Evolutionary conservation across 208 protist genomes (phyloP), one percentile per base, ranked within the genome.

Genomic region (Trypanosoma theileri): DNA sequence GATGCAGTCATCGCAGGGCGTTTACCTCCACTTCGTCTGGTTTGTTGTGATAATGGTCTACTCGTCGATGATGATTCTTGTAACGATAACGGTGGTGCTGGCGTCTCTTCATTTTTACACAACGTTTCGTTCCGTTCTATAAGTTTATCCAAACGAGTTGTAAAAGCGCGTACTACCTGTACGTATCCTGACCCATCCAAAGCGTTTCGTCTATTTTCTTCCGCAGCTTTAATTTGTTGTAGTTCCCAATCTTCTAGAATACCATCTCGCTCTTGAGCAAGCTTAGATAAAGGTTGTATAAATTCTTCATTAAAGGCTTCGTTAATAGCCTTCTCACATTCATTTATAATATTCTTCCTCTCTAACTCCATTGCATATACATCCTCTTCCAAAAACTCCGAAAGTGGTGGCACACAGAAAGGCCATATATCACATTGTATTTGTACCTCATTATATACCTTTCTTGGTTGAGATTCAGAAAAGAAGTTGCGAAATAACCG

Each of bases 401-500:
- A 17, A 16, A 93, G 77, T 54, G 89, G 81, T 4, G 89, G 89
- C 17, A 95, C 17, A 66, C 79, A 86, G 46, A 84, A 76, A 1
- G 77, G 57, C 6, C 50, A 40, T 0, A 75, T 53, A 58, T 82
- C 78, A 63, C 84, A 50, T 10, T 66, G 70, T 21, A 63, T 56
- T 40, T 35, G 50, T 21, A 11, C 28, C 52, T 71, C 28, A 31
- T 59, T 45, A 21, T 44, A 41, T 48, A 45, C 55, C 2, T 58
- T 42, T 50, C 59, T 21, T 19, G 77, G 75, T 62, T 81, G 73
- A 46, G 55, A 44, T 16, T 63, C 59, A 14, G 66, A 41, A 54
- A 92, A 60, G 51, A 88, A 40, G 6, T 66, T 51, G 13, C 52
- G 68, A 73, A 88, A 87, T 59, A 95, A 78, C 13, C 77, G 69